Percentiles rank a stretch among this genome's conserved stretches.
Conservation (phyloP, 2,329 filamentous ascomycete species). For the Penicillium sp. region DNA sequence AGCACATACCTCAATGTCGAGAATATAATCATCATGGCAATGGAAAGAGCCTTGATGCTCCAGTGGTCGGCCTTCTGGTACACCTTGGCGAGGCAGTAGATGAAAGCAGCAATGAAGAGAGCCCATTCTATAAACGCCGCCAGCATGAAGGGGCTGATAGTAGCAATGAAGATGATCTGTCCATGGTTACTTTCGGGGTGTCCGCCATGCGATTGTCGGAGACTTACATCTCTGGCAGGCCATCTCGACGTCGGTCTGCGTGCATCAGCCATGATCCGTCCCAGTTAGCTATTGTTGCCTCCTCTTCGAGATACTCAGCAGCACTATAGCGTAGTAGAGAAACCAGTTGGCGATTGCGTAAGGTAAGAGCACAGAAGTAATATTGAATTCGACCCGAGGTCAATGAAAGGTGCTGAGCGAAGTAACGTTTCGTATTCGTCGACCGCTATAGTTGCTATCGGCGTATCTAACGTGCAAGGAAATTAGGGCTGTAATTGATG, state of each 20-base stretch:
- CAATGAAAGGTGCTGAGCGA: neutral
- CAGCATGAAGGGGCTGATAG: conserved; percentile 80
- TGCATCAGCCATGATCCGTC: conserved; percentile 8
- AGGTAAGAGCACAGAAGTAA: neutral
- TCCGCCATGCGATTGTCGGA: neutral
- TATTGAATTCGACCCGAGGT: neutral
- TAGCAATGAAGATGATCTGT: conserved; percentile 82
- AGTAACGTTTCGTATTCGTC: neutral
- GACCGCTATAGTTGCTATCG: conserved; percentile 1
- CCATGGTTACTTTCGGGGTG: conserved; percentile 5
- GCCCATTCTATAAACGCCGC: conserved; percentile 92
- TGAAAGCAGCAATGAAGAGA: conserved; percentile 89
- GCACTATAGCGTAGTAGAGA: neutral
- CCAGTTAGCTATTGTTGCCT: neutral
- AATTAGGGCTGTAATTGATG: neutral
- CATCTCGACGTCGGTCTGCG: conserved; percentile 27
- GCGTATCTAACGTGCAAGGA: neutral
- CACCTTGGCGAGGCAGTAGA: conserved; percentile 89
- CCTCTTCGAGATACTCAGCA: neutral
- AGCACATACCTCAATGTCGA: conserved; percentile 70
- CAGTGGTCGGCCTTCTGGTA: conserved; percentile 88
- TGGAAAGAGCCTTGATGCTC: conserved; percentile 78
- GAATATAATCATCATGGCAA: conserved; percentile 76
- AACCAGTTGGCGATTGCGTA: neutral
- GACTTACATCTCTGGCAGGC: conserved; percentile 45